Evolutionary conservation across 208 protist species (phyloP).

Genomic region (Vickermania spadyakhi): DNA sequence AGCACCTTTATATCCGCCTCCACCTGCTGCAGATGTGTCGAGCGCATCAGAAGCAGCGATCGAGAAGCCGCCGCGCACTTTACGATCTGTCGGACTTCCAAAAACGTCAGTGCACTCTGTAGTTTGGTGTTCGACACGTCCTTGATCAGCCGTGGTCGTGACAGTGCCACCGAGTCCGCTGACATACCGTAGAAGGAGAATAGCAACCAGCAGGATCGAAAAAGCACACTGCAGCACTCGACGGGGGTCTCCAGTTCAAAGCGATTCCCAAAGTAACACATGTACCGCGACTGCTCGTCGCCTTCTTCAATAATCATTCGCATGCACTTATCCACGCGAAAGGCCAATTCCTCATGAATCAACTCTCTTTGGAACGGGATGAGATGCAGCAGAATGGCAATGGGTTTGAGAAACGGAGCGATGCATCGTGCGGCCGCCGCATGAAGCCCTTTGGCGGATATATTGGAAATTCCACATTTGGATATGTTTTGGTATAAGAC

Average conservation of each 20-base stretch:
- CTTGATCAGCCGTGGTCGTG: conserved; percentile 2
- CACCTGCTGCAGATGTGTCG: conserved; percentile 61
- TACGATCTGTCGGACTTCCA: conserved; percentile 16
- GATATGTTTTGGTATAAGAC: conserved; percentile 43
- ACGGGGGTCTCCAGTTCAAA: conserved; percentile 13
- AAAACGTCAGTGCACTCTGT: not conserved
- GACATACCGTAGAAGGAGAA: conserved; percentile 70
- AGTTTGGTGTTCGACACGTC: not conserved
- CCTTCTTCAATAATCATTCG: conserved; percentile 32
- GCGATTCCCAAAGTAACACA: conserved; percentile 40
- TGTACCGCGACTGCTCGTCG: conserved; percentile 34
- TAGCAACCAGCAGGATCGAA: conserved; percentile 78
- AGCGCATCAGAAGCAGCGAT: conserved; percentile 73
- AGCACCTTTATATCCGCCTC: conserved; percentile 61
- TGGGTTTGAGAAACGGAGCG: conserved; percentile 39
- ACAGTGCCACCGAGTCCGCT: conserved; percentile 24
- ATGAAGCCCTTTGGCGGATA: conserved; percentile 9
- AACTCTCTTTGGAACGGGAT: conserved; percentile 49
- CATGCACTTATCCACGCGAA: conserved; percentile 39
- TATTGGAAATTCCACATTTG: not conserved
- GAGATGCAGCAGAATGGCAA: conserved; percentile 53
- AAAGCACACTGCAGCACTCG: conserved; percentile 22
- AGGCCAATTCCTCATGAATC: conserved; percentile 31
- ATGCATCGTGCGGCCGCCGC: conserved; percentile 31
- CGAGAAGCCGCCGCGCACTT: conserved; percentile 45